Conservation (phyloP, 352 stramenopile species). For the Globisporangium heterothallicum region DNA sequence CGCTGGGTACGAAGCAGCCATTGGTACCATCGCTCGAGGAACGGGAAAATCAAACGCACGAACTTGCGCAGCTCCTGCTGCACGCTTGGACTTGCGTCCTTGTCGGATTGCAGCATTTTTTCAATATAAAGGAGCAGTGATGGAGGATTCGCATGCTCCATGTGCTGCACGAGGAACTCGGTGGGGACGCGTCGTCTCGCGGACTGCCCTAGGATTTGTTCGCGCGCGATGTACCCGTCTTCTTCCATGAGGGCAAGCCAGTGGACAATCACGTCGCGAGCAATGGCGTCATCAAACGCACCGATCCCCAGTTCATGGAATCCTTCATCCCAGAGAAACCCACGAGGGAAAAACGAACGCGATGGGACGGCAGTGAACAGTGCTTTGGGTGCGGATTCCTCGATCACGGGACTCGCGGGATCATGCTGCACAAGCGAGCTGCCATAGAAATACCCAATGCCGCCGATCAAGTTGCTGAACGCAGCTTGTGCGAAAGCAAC, state of each 20-base stretch:
- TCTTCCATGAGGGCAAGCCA: conserved; percentile 87
- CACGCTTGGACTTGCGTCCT: conserved; percentile 11
- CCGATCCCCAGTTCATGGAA: conserved; percentile 90
- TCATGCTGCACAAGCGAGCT: conserved; percentile 69
- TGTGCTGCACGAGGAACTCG: conserved; percentile 89
- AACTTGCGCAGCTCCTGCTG: conserved; percentile 26
- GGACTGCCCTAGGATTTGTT: conserved; percentile 82
- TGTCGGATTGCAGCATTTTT: conserved; percentile 48
- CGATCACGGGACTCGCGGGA: conserved; percentile 23
- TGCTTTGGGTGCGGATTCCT: conserved; percentile 35
- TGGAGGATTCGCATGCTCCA: conserved; percentile 90
- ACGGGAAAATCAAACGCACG: conserved; percentile 54
- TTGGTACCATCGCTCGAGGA: conserved; percentile 68
- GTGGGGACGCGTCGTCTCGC: conserved; percentile 72
- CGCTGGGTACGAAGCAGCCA: conserved; percentile 70
- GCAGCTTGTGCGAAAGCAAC: conserved; percentile 73
- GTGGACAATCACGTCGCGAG: conserved; percentile 76
- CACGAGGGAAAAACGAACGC: conserved; percentile 91
- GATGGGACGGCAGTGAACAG: conserved; percentile 90
- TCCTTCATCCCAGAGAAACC: conserved; percentile 94
- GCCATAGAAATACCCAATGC: conserved; percentile 89
- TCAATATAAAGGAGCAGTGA: conserved; percentile 85
- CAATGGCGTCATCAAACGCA: conserved; percentile 68
- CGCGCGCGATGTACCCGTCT: conserved; percentile 89
- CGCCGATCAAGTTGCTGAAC: conserved; percentile 88